These are phyloP conservation scores for Pisolithus microcarpus DNA, from an alignment of 768 basidiomycete species.

Conservation along the genomic window DNA sequence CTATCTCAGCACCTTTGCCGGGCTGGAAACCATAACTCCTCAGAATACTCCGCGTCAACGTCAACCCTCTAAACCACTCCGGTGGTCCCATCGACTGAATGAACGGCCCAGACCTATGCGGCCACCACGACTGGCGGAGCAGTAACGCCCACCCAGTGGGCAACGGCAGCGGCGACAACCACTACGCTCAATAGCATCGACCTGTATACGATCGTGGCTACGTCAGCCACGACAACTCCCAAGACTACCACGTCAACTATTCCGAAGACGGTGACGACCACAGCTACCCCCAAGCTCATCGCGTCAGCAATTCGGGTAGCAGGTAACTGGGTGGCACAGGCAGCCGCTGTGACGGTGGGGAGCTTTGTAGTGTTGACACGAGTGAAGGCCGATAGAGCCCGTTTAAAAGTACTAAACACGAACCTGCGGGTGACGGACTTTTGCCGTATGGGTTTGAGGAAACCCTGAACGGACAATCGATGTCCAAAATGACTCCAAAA, in stretches of 20 bases:
- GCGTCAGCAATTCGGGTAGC: neutral
- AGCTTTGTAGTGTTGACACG: no score
- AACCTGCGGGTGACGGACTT: neutral
- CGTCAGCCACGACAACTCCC: no score
- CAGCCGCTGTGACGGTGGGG: neutral
- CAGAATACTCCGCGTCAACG: neutral
- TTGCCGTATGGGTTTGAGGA: neutral
- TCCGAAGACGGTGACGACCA: neutral
- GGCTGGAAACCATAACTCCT: neutral
- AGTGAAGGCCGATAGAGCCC: neutral
- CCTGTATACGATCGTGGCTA: no score
- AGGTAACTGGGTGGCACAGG: neutral
- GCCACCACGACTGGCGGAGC: neutral
- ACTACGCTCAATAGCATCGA: no score
- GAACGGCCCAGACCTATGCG: slow-evolving; percentile 1
- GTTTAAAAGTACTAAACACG: neutral
- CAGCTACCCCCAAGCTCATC: neutral
- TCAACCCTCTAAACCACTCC: neutral
- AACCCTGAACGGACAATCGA: neutral
- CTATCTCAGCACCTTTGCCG: neutral
- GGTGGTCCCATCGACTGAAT: neutral
- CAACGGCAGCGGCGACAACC: no score
- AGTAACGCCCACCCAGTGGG: no score
- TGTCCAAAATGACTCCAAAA: neutral
- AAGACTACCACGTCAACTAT: no score